Base-by-base conservation (phyloP, 768 basidiomycete species). In the Gymnopilus junonius region DNA sequence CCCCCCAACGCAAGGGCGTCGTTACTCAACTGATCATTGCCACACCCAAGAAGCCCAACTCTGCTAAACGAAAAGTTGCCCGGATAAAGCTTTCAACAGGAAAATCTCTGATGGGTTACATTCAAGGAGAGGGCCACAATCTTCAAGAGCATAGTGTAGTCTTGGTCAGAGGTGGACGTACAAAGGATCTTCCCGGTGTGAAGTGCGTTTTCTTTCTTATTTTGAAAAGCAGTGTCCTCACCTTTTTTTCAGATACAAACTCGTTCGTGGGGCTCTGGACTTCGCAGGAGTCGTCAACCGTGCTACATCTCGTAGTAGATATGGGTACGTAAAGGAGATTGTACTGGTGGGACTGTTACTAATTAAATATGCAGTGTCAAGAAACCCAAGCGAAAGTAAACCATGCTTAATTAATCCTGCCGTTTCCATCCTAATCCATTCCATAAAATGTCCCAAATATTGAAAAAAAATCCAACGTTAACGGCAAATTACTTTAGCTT, bases 111-210 rank as follows among this genome's bases (percentile, higher is more conserved):
- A 92, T 92, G 82, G 95, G 95, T 15, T 99, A 98, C 75, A 94
- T 99, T 61, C 93, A 91, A 46, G 97, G 97, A 69, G 97, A 99
- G 73, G 97, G 97, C 0, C 97, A 99, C 75, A 98, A 97, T 73
- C 76, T 99, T 70, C 97, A 99, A 79, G 97, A 99, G 74, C 97
- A 99, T 71, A 92, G 91, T 76, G 97, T 99, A 4, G 95, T 99
- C 1, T 76, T 98, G 45, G 87, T 99, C n/a, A 81, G 96, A 70
- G 97, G 97, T 4, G 97, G 97, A 14, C 87, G 95, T 78, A 91
- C 95, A 1, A 96, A 98, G 81, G 97, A 99, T 89, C 83, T 99
- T 75, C 97, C 97, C 37, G 96, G 97, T 85, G 93, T 98, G 29
- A 88, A 93, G 97, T 97, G 67, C 58, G 76, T 71, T 20, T n/a